Evolutionary conservation across 2,329 filamentous ascomycete genomes (phyloP), one percentile per base, ranked within the genome.

Genomic region (Stachybotrys chlorohalonatus): DNA sequence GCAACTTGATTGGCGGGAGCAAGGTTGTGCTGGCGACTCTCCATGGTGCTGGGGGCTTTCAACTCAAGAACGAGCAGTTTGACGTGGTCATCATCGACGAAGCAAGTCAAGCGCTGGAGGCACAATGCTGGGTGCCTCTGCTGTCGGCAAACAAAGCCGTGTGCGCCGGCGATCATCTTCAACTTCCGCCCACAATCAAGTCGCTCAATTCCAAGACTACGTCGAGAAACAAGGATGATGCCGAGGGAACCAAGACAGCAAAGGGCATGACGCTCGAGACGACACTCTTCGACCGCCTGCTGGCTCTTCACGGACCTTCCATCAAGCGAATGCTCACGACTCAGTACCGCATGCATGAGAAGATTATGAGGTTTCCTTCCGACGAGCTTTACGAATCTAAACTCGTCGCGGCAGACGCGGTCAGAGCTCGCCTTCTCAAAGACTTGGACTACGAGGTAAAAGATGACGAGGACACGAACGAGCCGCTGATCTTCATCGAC

Each of bases 291-390:
- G 93, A 97, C 69, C 82, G 94, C 31, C 78, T 99, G 47, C 78
- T 99, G 49, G 78, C 80, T 6, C 75, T 96, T 15, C 89, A 99
- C 66, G 94, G 94, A 1, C 73, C 84, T 1, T 77, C 76, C 5
- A 91, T 99, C 73, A 97, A 97, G 74, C 80, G 89, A 52, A 96
- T 97, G 89, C 82, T 99, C 30, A 97, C 90, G 5, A 95, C 88
- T 5, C 94, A 99, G 73, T 99, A 99, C 70, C 90, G 94, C 45
- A 99, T 99, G 94, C 91, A 99, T 67, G 87, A 95, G 65, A 84
- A 79, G 53, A 97, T 99, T 63, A 97, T 97, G 92, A 81, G 84
- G 7, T 99, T 96, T 64, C 93, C 94, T 0, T 96, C 93, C 0
- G 81, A 89, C 58, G 86, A 93, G 66, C 78, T 97, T 11, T 99